These are phyloP conservation scores for Euphrasia arctica DNA, from an alignment of 305 asterid genomes.

Conservation along the genomic window DNA sequence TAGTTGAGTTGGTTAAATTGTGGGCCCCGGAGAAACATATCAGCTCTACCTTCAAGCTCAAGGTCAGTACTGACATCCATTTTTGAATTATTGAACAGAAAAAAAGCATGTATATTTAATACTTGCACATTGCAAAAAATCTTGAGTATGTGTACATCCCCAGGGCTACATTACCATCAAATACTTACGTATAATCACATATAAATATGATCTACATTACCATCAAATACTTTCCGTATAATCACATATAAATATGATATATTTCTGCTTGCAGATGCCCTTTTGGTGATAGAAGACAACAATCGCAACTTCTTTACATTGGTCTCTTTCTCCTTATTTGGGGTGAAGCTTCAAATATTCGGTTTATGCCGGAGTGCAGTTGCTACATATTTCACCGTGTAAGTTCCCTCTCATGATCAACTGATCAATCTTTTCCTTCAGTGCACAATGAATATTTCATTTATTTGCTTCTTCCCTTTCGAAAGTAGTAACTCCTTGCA, in stretches of 20 bases:
- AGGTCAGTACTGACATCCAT: constrained; percentile 12
- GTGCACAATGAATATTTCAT: too few species aligned
- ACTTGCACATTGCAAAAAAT: constrained; percentile 60
- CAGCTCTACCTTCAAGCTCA: constrained; percentile 21
- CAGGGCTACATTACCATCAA: constrained; percentile 20
- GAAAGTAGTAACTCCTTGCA: constrained; percentile 20
- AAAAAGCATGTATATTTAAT: constrained; percentile 4
- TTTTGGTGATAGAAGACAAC: constrained; percentile 51
- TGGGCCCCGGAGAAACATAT: neutral
- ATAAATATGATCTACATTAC: too few species aligned
- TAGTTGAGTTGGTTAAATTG: constrained; percentile 1
- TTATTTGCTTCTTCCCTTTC: too few species aligned
- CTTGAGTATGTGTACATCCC: constrained; percentile 62
- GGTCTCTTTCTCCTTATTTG: constrained; percentile 97
- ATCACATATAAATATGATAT: constrained; percentile 15
- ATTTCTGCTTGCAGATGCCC: constrained; percentile 23
- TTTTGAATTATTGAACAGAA: constrained; percentile 25
- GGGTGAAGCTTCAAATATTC: constrained; percentile 99
- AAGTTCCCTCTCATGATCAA: constrained; percentile 35
- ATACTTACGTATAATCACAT: neutral
- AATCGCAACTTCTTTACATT: constrained; percentile 88
- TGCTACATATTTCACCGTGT: constrained; percentile 97
- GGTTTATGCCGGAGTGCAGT: constrained; percentile 98
- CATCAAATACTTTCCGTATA: neutral
- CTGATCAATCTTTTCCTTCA: constrained; percentile 18